Conservation (phyloP, 2,329 filamentous ascomycete species). For the Rhinocladiella mackenziei region DNA sequence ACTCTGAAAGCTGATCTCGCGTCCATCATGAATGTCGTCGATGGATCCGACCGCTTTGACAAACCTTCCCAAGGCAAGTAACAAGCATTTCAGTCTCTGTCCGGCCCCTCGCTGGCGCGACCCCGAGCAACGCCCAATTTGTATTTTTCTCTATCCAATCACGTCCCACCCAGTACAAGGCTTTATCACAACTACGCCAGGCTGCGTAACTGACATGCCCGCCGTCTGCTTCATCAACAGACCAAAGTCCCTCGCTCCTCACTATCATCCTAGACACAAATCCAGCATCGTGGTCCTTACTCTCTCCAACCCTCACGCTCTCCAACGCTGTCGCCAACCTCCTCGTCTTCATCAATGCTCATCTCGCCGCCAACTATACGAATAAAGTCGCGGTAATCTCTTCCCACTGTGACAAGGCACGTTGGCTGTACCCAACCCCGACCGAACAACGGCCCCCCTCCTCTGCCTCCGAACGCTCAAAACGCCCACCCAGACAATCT, state of each 20-base stretch:
- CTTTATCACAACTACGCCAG: too few relatives aligned
- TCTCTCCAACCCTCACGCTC: constrained; percentile 70
- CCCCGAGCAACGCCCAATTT: constrained; percentile 2
- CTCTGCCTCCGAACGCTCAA: constrained; percentile 18
- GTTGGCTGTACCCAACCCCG: constrained; percentile 78
- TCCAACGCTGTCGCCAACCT: constrained; percentile 82
- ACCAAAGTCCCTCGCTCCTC: constrained; percentile 71
- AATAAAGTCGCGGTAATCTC: constrained; percentile 92
- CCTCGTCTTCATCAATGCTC: constrained; percentile 94
- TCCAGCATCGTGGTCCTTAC: constrained; percentile 83
- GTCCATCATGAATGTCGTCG: constrained; percentile 63
- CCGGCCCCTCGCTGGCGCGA: too few relatives aligned
- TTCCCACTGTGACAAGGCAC: constrained; percentile 77
- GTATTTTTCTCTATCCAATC: constrained; percentile 5
- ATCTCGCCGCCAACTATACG: constrained; percentile 86
- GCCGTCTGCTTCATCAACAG: too few relatives aligned
- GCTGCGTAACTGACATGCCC: too few relatives aligned
- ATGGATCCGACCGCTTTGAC: constrained; percentile 57
- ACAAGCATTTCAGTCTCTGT: too few relatives aligned
- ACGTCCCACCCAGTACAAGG: too few relatives aligned
- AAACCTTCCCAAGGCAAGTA: constrained; percentile 45
- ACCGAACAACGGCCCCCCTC: constrained; percentile 16
- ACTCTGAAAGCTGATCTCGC: too few relatives aligned
- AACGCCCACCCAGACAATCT: constrained; percentile 7
- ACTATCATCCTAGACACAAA: constrained; percentile 94